Conservation (phyloP, 2,329 filamentous ascomycete genomes). For the Alternaria brassicae region DNA sequence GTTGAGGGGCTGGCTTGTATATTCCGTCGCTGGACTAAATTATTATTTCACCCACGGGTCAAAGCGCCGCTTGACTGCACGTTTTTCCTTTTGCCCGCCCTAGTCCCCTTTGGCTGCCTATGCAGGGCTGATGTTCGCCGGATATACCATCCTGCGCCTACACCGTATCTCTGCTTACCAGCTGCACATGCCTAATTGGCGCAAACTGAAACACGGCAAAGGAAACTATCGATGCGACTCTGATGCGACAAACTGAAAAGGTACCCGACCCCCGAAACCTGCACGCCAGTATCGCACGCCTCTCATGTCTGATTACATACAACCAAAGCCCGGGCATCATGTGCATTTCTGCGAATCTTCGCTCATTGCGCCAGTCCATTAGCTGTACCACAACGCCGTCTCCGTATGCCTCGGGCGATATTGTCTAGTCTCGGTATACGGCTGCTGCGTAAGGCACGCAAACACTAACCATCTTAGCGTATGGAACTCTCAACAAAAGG, state of each 20-base stretch:
- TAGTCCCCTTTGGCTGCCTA: conserved; percentile 18
- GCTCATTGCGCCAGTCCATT: conserved; percentile 25
- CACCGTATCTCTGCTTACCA: conserved; percentile 17
- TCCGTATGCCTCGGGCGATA: conserved; percentile 60
- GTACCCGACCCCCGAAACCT: background rate
- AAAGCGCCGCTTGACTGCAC: conserved; percentile 22
- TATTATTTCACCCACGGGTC: conserved; percentile 30
- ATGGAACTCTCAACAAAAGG: conserved; percentile 7
- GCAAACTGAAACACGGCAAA: conserved; percentile 11
- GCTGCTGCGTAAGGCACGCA: conserved; percentile 41
- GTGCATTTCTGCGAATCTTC: conserved; percentile 21
- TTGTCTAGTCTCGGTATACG: background rate
- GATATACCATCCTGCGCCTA: conserved; percentile 12
- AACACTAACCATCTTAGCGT: conserved; percentile 33
- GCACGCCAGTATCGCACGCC: conserved; percentile 3
- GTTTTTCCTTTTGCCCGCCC: conserved; percentile 28
- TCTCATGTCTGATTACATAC: background rate
- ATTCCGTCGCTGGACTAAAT: conserved; percentile 34
- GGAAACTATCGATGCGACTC: conserved; percentile 1
- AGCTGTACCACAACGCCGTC: conserved; percentile 31
- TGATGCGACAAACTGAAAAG: conserved; percentile 4
- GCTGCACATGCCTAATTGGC: conserved; percentile 9
- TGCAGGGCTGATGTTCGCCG: conserved; percentile 10
- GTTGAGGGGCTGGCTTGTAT: conserved; percentile 24
- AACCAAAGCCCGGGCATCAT: conserved; percentile 11